These are phyloP conservation scores for Massarina eburnea DNA, from an alignment of 2,329 filamentous ascomycete species.

Conservation along the genomic window DNA sequence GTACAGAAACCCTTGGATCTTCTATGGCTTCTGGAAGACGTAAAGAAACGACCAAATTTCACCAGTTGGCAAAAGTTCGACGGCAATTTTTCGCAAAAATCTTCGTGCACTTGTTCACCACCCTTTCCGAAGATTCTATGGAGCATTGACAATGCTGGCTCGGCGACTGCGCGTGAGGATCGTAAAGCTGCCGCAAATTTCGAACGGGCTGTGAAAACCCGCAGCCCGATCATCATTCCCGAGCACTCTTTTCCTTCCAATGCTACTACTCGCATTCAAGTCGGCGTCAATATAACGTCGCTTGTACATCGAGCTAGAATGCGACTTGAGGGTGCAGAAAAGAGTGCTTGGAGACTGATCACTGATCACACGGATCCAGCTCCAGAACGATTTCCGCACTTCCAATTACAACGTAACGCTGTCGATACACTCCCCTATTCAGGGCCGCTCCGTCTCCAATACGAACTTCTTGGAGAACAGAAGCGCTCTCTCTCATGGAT, in stretches of 20 bases:
- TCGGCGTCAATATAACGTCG: slow-evolving; percentile 46
- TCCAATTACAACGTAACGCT: slow-evolving; percentile 49
- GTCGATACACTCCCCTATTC: slow-evolving; percentile 18
- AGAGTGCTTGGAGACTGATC: slow-evolving; percentile 49
- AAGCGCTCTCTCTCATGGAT: slow-evolving; percentile 62
- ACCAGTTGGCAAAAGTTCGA: slow-evolving; percentile 21
- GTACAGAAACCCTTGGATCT: slow-evolving; percentile 12
- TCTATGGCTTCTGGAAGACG: slow-evolving; percentile 25
- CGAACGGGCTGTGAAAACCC: slow-evolving; percentile 54
- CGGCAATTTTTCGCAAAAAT: neutral
- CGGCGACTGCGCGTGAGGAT: slow-evolving; percentile 32
- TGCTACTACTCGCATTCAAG: slow-evolving; percentile 38
- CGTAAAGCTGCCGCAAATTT: slow-evolving; percentile 52
- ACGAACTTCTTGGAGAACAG: slow-evolving; percentile 56
- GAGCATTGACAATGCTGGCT: slow-evolving; percentile 21
- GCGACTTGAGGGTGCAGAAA: slow-evolving; percentile 32
- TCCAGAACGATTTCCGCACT: slow-evolving; percentile 40
- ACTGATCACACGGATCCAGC: slow-evolving; percentile 46
- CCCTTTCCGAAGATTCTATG: slow-evolving; percentile 25
- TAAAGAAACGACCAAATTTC: slow-evolving; percentile 17
- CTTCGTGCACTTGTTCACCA: slow-evolving; percentile 29
- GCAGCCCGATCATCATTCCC: slow-evolving; percentile 38
- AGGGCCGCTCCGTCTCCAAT: slow-evolving; percentile 36
- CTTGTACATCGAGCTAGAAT: slow-evolving; percentile 48
- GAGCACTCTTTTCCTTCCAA: slow-evolving; percentile 13